phyloP scores from a whole-genome alignment of 2,329 filamentous ascomycete species.

The Colletotrichum sp. region DNA sequence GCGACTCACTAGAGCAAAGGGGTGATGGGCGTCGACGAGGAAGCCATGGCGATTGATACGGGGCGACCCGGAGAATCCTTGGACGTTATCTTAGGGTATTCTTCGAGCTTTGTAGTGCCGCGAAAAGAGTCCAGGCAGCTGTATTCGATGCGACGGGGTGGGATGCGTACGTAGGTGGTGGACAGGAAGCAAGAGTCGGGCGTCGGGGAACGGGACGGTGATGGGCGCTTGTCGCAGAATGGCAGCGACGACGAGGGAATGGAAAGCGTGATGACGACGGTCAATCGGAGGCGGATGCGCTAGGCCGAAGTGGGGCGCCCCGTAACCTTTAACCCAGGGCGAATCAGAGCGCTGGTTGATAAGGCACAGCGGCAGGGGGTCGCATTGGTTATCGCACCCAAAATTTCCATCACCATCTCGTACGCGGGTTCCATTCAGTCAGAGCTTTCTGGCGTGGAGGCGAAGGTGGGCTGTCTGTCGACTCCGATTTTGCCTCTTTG shows the following conservation, averaged over 20 bases:
- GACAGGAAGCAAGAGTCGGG: not conserved
- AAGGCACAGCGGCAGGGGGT: not conserved
- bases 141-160: not conserved
- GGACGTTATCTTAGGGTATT: conserved; percentile 1
- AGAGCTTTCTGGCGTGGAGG: not conserved
- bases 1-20: conserved; percentile 73
- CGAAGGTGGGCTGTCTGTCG: not conserved
- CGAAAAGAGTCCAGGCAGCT: not conserved
- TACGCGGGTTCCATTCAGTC: not conserved
- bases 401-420: conserved; percentile 6
- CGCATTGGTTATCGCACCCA: conserved; percentile 11
- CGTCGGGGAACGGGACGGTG: not conserved
- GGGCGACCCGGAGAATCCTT: not conserved
- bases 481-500: not conserved
- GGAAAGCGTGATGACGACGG: conserved; percentile 20
- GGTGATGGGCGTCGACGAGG: conserved; percentile 69
- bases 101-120: not conserved
- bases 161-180: conserved; percentile 2
- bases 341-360: not conserved
- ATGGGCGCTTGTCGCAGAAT: conserved; percentile 14
- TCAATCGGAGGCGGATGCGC: conserved; percentile 13
- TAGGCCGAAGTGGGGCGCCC: conserved; percentile 10
- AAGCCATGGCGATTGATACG: conserved; percentile 60
- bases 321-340: not conserved
- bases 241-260: not conserved